Evolutionary conservation across 164 flowering plant genomes (phyloP).

Genomic region (Berberis thunbergii): DNA sequence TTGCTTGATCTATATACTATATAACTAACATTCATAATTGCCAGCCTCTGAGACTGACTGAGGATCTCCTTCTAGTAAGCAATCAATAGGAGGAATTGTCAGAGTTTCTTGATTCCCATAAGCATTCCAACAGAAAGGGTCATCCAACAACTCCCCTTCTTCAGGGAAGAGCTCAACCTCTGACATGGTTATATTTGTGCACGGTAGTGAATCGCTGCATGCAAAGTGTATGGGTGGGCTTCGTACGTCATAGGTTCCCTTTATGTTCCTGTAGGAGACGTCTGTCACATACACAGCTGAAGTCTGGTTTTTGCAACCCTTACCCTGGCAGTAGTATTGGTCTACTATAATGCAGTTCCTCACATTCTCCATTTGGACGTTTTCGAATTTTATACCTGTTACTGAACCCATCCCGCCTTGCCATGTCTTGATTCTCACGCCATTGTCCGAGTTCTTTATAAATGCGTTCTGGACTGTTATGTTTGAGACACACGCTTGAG

Average conservation of each 20-base stretch:
- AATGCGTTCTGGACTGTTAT: constrained; percentile 38
- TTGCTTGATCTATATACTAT: not conserved
- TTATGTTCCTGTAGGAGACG: constrained; percentile 41
- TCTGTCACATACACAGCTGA: constrained; percentile 49
- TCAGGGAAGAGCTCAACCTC: constrained; percentile 66
- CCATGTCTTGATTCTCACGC: constrained; percentile 76
- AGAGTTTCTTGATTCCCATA: constrained; percentile 53
- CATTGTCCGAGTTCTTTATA: constrained; percentile 52
- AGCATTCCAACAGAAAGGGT: constrained; percentile 84
- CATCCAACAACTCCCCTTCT: constrained; percentile 51
- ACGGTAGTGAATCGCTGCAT: constrained; percentile 63
- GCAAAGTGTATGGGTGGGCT: constrained; percentile 60
- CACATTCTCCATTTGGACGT: constrained; percentile 55
- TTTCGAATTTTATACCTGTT: constrained; percentile 27
- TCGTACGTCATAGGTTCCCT: constrained; percentile 55
- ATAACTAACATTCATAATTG: constrained; percentile 13
- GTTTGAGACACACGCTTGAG: constrained; percentile 61
- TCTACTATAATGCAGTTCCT: constrained; percentile 60
- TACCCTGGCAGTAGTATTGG: constrained; percentile 61
- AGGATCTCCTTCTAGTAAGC: constrained; percentile 72
- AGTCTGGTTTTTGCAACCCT: constrained; percentile 47
- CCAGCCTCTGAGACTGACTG: constrained; percentile 22
- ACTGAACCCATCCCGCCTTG: constrained; percentile 71
- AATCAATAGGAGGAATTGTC: constrained; percentile 62
- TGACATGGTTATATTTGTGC: constrained; percentile 60